Evolutionary conservation across 2,329 filamentous ascomycete genomes (phyloP), one percentile per base, ranked within the genome.

Genomic region (Diaporthe amygdali): DNA sequence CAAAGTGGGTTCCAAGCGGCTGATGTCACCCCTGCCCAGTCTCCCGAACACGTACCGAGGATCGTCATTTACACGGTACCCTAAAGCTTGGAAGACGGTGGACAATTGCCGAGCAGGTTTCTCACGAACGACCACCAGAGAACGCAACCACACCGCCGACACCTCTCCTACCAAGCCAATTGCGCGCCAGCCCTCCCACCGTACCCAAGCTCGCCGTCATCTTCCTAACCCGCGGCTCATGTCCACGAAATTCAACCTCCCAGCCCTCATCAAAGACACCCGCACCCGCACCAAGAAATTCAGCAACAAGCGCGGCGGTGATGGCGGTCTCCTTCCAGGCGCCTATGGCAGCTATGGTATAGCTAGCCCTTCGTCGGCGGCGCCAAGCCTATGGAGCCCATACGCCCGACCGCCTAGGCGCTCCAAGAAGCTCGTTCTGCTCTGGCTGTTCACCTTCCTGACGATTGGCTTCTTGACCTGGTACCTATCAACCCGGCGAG

Each of bases 221-320:
- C 52, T 17, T 49, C 63, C 30, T 20, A 27, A 59, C 59, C 41
- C 44, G 59, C 59, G 37, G 49, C 44, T 14, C 66, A 72, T 72
- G 70, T 68, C 70, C 69, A 37, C 55, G 34, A 70, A 71, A 41
- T 67, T 68, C 55, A 66, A 46, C 68, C 71, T 70, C 47, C 71
- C 70, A 52, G 70, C 71, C 27, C 69, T 72, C 20, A 63, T 72
- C 34, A 68, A 67, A 52, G 71, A 72, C 69, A 72, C 71, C 47
- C 71, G 71, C 54, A 71, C 69, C 63, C 69, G 69, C 39, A 72
- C 71, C 32, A 70, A 59, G 44, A 64, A 64, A 52, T 70, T 56
- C 34, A 25, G n/a, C 69, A 61, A 51, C 66, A 37, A 56, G 49
- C 44, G 61, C 10, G 51, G 41, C 9, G n/a, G 9, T 20, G 47